Conservation (phyloP, 805 yeast species). For the Yarrowia hollandica region DNA sequence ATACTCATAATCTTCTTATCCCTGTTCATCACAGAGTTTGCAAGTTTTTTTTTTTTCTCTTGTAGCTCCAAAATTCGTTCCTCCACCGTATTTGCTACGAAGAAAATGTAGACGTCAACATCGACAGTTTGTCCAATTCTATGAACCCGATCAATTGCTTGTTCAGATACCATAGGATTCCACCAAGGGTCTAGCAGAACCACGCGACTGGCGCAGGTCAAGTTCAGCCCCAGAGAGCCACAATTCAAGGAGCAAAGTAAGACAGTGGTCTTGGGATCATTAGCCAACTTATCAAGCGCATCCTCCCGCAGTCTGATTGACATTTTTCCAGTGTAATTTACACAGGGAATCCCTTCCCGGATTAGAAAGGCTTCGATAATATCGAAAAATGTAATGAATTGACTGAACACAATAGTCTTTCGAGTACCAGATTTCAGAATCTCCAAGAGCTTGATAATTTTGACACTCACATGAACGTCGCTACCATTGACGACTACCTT, state of each 20-base stretch:
- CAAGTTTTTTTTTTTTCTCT: neutral
- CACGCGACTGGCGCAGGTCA: neutral
- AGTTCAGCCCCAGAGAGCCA: neutral
- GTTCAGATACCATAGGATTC: neutral
- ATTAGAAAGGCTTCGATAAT: neutral
- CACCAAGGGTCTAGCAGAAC: neutral
- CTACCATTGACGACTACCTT: neutral
- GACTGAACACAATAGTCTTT: neutral
- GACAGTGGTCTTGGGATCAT: neutral
- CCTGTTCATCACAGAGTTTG: neutral
- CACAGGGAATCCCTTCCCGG: neutral
- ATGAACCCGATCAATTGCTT: neutral
- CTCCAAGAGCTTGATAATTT: neutral
- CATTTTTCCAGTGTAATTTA: neutral
- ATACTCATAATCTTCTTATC: neutral
- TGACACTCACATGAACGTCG: neutral
- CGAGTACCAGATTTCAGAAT: neutral
- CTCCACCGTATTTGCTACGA: neutral
- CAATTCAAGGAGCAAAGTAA: neutral
- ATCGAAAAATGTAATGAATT: neutral
- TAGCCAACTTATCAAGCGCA: neutral
- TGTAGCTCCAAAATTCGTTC: neutral
- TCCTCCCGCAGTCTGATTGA: neutral
- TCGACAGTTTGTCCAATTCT: neutral
- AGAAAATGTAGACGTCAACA: neutral